A percentile compares a stretch with the other conserved stretches of the same genome.
Conservation (phyloP, 2,329 filamentous ascomycete species). For the Epichloe sylvatica region DNA sequence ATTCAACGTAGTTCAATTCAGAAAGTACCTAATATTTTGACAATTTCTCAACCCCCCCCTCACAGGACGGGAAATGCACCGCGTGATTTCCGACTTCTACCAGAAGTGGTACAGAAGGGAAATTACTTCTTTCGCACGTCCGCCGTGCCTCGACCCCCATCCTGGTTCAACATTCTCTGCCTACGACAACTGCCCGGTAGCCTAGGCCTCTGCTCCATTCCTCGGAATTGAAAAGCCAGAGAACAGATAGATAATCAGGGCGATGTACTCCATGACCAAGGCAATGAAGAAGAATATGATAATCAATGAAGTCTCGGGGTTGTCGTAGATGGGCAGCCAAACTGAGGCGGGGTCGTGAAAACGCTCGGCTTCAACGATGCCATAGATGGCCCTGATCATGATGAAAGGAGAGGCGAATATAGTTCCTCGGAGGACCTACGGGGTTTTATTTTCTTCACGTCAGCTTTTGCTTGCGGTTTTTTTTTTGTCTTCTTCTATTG, state of each 20-base stretch:
- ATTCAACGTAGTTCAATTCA: no score
- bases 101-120: no score
- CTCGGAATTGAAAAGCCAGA: constrained; percentile 8
- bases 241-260: constrained; percentile 7
- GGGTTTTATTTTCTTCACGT: not conserved
- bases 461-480: not conserved
- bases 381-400: constrained; percentile 11
- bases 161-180: no score
- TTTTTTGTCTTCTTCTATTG: not conserved
- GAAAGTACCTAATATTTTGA: no score
- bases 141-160: no score
- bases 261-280: constrained; percentile 9
- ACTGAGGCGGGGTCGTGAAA: constrained; percentile 1
- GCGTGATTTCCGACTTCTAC: no score
- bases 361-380: constrained; percentile 10
- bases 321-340: constrained; percentile 10
- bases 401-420: constrained; percentile 12
- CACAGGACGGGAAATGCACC: no score
- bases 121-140: no score
- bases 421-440: constrained; percentile 8
- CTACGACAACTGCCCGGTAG: not conserved
- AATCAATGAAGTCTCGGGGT: constrained; percentile 1
- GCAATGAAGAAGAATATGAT: constrained; percentile 8
- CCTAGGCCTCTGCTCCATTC: not conserved
- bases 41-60: no score